Conservation (phyloP, 2,329 filamentous ascomycete genomes). For the Orbilia quercus region DNA sequence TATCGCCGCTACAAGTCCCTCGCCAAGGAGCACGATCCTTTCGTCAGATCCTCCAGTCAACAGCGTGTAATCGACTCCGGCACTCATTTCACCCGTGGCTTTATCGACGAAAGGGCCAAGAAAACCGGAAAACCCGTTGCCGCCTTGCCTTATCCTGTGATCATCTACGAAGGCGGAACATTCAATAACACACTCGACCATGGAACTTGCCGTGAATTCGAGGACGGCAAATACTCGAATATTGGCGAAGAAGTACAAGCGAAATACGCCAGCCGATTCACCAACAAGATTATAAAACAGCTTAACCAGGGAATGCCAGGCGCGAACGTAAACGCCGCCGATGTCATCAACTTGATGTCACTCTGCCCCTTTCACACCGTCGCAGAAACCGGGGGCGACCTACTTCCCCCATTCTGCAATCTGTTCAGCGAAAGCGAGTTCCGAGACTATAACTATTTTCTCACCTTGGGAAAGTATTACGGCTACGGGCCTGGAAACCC, state of each 20-base stretch:
- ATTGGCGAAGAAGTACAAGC: constrained; percentile 68
- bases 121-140: constrained; percentile 63
- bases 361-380: constrained; percentile 87
- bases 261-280: constrained; percentile 73
- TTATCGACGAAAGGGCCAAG: constrained; percentile 69
- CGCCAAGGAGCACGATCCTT: constrained; percentile 71
- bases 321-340: constrained; percentile 70
- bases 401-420: constrained; percentile 76
- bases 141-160: constrained; percentile 66
- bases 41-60: constrained; percentile 77
- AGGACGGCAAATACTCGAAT: constrained; percentile 68
- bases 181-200: constrained; percentile 87
- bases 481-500: constrained; percentile 80
- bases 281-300: constrained; percentile 74
- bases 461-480: constrained; percentile 85
- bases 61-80: constrained; percentile 79
- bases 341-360: constrained; percentile 83
- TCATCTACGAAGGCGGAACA: constrained; percentile 73
- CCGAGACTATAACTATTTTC: constrained; percentile 81
- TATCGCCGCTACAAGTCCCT: constrained; percentile 77
- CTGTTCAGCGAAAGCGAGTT: constrained; percentile 81
- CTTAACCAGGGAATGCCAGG: constrained; percentile 77
- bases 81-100: constrained; percentile 79
- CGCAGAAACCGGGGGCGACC: constrained; percentile 68
- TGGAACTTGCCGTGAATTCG: constrained; percentile 76